Evolutionary conservation across 1,284 basidiomycete species (phyloP).

Genomic region (Marasmius sp.): DNA sequence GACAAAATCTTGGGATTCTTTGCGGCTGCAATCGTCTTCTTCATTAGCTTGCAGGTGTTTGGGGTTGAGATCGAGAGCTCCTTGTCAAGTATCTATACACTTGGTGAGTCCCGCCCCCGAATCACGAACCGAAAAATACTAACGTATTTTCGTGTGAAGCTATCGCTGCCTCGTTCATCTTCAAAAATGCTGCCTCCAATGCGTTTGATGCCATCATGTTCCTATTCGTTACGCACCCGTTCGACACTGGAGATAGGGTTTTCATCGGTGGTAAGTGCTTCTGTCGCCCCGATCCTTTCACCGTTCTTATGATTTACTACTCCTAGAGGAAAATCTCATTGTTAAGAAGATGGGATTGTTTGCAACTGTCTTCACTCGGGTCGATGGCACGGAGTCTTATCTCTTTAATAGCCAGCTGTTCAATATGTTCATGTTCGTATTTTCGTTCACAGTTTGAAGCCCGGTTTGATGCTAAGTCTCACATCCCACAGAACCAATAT

Average conservation of each 20-base stretch:
- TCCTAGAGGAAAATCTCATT: constrained; percentile 60
- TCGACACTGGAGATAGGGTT: constrained; percentile 75
- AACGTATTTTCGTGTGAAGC: constrained; percentile 19
- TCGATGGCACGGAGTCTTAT: constrained; percentile 73
- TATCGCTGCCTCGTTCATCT: constrained; percentile 74
- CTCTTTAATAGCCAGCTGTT: constrained; percentile 78
- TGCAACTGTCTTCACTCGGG: constrained; percentile 67
- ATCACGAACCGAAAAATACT: not conserved
- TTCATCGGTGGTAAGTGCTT: constrained; percentile 58
- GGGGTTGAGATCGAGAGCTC: constrained; percentile 60
- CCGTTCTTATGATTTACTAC: not conserved
- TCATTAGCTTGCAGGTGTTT: constrained; percentile 72
- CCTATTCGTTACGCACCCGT: constrained; percentile 77
- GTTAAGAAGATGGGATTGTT: constrained; percentile 79
- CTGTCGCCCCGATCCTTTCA: not conserved
- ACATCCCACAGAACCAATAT: constrained; percentile 55
- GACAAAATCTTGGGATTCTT: constrained; percentile 63
- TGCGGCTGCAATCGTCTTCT: constrained; percentile 64
- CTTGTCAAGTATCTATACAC: constrained; percentile 66
- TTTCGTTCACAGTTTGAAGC: not conserved
- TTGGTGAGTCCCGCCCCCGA: constrained; percentile 22
- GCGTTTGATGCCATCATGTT: constrained; percentile 80
- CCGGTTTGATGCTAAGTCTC: constrained; percentile 2
- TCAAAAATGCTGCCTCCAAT: constrained; percentile 67
- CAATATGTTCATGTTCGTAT: constrained; percentile 66